phyloP scores from a whole-genome alignment of 176 grass and related monocot species.

The Phoenix roebelenii region DNA sequence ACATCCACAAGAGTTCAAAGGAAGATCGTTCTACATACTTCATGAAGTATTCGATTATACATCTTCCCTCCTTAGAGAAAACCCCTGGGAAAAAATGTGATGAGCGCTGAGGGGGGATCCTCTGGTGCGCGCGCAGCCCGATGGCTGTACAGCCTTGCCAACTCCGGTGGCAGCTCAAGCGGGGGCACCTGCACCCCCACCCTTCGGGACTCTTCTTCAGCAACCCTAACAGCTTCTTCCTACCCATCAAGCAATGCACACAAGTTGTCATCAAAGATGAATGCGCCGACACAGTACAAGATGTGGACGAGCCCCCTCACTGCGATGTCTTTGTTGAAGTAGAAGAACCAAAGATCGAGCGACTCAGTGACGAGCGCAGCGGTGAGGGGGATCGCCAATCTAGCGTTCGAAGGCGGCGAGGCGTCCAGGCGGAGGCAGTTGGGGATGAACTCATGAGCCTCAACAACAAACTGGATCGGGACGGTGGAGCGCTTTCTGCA shows the following conservation, averaged over 20 bases:
- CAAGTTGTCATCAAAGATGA: slow-evolving; percentile 49
- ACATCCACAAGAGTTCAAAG: not conserved
- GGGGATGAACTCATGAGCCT: slow-evolving; percentile 30
- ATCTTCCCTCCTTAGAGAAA: slow-evolving; percentile 30
- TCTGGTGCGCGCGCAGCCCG: not conserved
- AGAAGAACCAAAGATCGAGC: slow-evolving; percentile 38
- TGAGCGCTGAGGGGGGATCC: slow-evolving; percentile 56
- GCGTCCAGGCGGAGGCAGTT: slow-evolving; percentile 20
- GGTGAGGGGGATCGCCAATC: slow-evolving; percentile 23
- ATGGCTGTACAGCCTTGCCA: slow-evolving; percentile 5
- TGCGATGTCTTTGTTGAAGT: slow-evolving; percentile 29
- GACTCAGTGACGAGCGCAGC: not conserved
- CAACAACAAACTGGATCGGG: not conserved
- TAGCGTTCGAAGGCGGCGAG: not conserved
- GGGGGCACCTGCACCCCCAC: not conserved
- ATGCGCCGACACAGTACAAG: slow-evolving; percentile 25
- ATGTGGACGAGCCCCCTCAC: slow-evolving; percentile 19
- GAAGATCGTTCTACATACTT: slow-evolving; percentile 20
- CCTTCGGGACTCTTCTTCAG: not conserved
- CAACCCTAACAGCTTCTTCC: not conserved
- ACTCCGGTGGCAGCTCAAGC: slow-evolving; percentile 4
- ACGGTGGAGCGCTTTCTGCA: not conserved
- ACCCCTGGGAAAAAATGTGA: slow-evolving; percentile 39
- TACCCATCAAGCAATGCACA: slow-evolving; percentile 4
- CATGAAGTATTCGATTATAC: slow-evolving; percentile 51